These are phyloP conservation scores for Suhomyces taliae DNA, from an alignment of 1,139 yeast species.

Conservation along the genomic window DNA sequence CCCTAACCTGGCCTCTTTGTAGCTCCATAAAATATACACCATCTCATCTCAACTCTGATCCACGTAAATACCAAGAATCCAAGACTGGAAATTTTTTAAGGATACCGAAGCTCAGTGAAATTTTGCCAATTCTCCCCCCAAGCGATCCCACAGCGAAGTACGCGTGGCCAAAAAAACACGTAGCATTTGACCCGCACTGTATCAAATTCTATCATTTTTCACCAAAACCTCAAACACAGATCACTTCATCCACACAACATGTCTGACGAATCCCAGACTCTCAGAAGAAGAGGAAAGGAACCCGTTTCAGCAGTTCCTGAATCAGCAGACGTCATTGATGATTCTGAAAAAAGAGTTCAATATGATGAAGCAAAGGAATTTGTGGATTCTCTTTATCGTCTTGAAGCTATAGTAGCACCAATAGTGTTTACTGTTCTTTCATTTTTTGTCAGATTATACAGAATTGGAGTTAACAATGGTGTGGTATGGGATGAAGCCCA, in stretches of 20 bases:
- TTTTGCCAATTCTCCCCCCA: neutral
- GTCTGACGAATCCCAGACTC: slow-evolving; percentile 28
- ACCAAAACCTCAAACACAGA: neutral
- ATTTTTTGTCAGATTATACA: slow-evolving; percentile 53
- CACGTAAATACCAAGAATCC: too few species aligned
- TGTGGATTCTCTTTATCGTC: slow-evolving; percentile 28
- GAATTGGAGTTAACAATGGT: slow-evolving; percentile 48
- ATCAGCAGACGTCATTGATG: slow-evolving; percentile 14
- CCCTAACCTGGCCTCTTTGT: too few species aligned
- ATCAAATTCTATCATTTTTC: neutral
- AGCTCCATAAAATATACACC: too few species aligned
- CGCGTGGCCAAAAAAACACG: slow-evolving; percentile 6
- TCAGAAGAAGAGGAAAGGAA: slow-evolving; percentile 21
- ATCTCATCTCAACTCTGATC: too few species aligned
- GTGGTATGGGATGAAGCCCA: slow-evolving; percentile 72
- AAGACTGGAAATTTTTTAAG: too few species aligned
- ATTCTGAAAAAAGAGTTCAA: slow-evolving; percentile 25
- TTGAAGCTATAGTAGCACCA: slow-evolving; percentile 46
- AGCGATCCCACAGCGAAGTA: neutral
- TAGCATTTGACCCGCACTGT: neutral
- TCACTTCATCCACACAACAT: slow-evolving; percentile 11
- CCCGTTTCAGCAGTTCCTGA: slow-evolving; percentile 4
- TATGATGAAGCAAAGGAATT: slow-evolving; percentile 34
- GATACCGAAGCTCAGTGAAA: neutral
- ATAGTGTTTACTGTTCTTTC: slow-evolving; percentile 48